These are phyloP conservation scores for Tulasnella sp. DNA, from an alignment of 768 basidiomycete genomes.

Conservation along the genomic window DNA sequence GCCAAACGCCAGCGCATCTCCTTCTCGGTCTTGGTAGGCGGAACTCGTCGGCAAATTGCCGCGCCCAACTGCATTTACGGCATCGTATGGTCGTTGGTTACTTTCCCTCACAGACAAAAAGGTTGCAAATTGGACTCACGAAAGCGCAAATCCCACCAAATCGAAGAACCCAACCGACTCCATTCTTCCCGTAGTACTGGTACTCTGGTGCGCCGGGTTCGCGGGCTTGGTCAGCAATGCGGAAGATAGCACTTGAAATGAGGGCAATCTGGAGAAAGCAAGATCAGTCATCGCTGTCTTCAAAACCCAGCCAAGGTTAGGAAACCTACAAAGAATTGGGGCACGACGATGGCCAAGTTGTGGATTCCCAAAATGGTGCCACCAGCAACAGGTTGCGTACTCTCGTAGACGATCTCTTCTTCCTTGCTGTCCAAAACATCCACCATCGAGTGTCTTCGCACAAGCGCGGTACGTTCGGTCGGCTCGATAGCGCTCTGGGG, in stretches of 20 bases:
- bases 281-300: conserved; percentile 33
- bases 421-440: conserved; percentile 39
- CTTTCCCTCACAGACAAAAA: conserved; percentile 14
- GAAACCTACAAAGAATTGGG: conserved; percentile 82
- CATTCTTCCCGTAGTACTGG: conserved; percentile 75
- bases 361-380: conserved; percentile 95
- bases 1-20: conserved; percentile 82
- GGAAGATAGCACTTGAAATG: conserved; percentile 86
- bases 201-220: conserved; percentile 55
- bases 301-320: not conserved
- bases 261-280: conserved; percentile 65
- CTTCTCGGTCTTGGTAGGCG: conserved; percentile 89
- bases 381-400: conserved; percentile 65
- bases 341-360: conserved; percentile 92
- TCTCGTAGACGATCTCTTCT: conserved; percentile 37
- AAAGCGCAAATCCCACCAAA: conserved; percentile 89
- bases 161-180: conserved; percentile 91
- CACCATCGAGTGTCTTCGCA: conserved; percentile 46
- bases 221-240: conserved; percentile 66
- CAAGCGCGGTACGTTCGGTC: conserved; percentile 44
- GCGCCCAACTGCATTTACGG: conserved; percentile 62
- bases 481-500: conserved; percentile 33
- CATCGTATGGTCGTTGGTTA: conserved; percentile 1
- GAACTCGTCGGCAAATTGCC: conserved; percentile 73
- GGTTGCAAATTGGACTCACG: conserved; percentile 42